Conservation (phyloP, 331 rosid genomes). For the Quercus phellos region DNA sequence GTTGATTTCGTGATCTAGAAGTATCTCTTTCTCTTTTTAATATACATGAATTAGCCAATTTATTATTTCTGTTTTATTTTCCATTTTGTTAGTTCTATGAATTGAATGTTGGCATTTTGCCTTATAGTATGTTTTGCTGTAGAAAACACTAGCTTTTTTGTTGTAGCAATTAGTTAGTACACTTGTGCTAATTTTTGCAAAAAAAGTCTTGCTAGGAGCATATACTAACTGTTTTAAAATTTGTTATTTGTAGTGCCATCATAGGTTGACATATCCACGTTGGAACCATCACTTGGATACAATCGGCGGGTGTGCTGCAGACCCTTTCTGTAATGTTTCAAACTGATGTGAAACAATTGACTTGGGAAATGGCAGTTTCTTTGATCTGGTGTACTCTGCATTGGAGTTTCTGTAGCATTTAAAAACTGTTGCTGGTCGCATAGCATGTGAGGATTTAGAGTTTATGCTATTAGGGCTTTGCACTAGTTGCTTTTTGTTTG, state of each 20-base stretch:
- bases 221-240: not conserved
- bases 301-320: constrained; percentile 2
- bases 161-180: not conserved
- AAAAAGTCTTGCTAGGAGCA: too few species aligned
- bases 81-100: not conserved
- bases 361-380: constrained; percentile 14
- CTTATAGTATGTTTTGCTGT: not conserved
- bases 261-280: constrained; percentile 2
- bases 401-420: constrained; percentile 13
- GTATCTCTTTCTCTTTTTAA: too few species aligned
- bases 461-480: constrained; percentile 3
- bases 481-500: constrained; percentile 8
- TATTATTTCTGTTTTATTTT: not conserved
- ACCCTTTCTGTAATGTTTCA: not conserved
- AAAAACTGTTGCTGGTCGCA: not conserved
- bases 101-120: not conserved
- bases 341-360: not conserved
- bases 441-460: not conserved
- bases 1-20: too few species aligned
- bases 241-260: constrained; percentile 71
- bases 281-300: not conserved
- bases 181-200: not conserved
- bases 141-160: not conserved
- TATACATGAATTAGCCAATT: too few species aligned
- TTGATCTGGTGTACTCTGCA: constrained; percentile 10